Conservation (phyloP, 2,329 filamentous ascomycete species). For the Corniculantispora saksenae region DNA sequence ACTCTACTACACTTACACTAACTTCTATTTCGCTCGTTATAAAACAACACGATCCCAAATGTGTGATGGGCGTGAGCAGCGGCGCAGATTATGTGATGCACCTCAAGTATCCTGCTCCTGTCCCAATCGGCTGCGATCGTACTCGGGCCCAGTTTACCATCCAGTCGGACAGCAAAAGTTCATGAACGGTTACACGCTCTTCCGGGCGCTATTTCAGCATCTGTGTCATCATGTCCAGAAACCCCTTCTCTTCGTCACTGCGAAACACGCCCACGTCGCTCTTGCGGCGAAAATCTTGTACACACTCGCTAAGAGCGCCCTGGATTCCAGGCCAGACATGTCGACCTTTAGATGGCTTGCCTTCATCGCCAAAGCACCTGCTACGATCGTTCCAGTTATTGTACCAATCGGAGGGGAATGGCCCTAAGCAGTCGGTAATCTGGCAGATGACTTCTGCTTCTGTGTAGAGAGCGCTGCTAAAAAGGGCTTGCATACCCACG, state of each 20-base stretch:
- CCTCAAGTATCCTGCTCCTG: too few species aligned
- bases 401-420: conserved; percentile 16
- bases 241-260: conserved; percentile 15
- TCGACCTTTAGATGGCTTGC: neutral
- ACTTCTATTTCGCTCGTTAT: too few species aligned
- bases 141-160: conserved; percentile 27
- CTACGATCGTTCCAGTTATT: conserved; percentile 8
- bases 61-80: too few species aligned
- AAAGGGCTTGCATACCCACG: conserved; percentile 8
- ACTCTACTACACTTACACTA: too few species aligned
- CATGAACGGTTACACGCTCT: conserved; percentile 10
- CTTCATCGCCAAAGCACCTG: conserved; percentile 5
- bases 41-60: too few species aligned
- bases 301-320: conserved; percentile 10
- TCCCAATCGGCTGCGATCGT: too few species aligned
- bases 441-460: conserved; percentile 8
- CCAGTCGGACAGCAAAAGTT: conserved; percentile 21
- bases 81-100: too few species aligned
- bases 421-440: conserved; percentile 17
- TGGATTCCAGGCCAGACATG: conserved; percentile 8
- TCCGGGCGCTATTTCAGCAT: conserved; percentile 20
- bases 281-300: conserved; percentile 18
- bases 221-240: conserved; percentile 15
- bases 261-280: conserved; percentile 8
- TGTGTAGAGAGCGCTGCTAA: neutral